Base-by-base conservation (phyloP, 2,329 filamentous ascomycete genomes). In the Ceratocystis diversiconidia region DNA sequence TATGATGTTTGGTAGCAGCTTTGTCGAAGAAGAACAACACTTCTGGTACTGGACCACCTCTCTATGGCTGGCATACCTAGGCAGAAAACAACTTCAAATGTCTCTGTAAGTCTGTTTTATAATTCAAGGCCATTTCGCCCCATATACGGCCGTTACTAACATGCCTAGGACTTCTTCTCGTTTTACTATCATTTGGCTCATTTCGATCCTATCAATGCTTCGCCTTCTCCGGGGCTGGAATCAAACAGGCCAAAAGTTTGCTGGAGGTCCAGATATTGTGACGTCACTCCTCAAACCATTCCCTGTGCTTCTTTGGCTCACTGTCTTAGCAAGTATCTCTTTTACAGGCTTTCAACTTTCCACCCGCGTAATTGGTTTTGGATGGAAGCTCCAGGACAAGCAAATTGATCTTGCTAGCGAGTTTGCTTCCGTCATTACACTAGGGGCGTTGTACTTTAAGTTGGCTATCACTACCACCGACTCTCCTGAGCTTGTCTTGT, bases 1-100 rank as follows among this genome's bases (percentile, higher is more conserved):
- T 46, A 95, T 96, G 85, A 97, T 97, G 92, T 97, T 97, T 75
- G 92, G 92, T 8, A 96, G 90, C 73, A 97, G 92, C 72, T 99
- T 94, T 73, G 90, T 99, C 1, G 94, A 99, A 75, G 94, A 99
- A 76, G 94, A 99, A 74, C 94, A 99, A 62, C 90, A 97, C 70
- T 96, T 96, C 73, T 99, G 94, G 94, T 97, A 99, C 75, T 97
- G 92, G 91, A 76, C 84, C 1, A 82, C 87, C 0, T 85, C 87
- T 0, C 82, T 84, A 5, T 95, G 89, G 89, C 72, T 88, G 41
- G 75, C 78, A 1, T 77, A 79, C 36, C 75, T 87, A 12, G 79
- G 78, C 41, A 69, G 82, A 52, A 80, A 78, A 69, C 75, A 57
- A 71, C 57, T 28, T 3, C 25, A 17, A 15, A n/a, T 19, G 1